A percentile compares a stretch with the other conserved stretches of the same genome.
phyloP scores from a whole-genome alignment of 768 basidiomycete species.

The Peribolospora kevripleyi region DNA sequence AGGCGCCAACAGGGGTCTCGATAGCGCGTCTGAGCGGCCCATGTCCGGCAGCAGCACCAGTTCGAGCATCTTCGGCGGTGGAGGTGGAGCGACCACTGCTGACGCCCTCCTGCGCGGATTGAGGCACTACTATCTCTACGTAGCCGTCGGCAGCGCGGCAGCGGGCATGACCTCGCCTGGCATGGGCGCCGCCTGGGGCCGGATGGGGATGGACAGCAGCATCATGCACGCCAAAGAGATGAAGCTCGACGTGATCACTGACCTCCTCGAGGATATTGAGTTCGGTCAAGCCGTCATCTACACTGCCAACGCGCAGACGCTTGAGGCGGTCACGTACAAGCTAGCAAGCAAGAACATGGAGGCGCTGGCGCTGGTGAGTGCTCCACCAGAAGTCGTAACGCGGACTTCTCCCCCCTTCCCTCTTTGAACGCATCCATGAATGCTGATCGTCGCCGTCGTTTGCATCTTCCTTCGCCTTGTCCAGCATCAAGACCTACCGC shows the following conservation, averaged over 20 bases:
- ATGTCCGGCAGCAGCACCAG: too few relatives aligned
- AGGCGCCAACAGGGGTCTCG: constrained; percentile 28
- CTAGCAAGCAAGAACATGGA: constrained; percentile 63
- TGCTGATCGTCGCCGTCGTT: background rate
- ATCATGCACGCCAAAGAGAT: constrained; percentile 42
- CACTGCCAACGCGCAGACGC: constrained; percentile 8
- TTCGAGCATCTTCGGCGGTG: constrained; percentile 17
- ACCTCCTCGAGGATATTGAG: constrained; percentile 64
- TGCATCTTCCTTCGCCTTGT: constrained; percentile 8
- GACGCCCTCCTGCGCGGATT: constrained; percentile 31
- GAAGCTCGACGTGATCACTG: constrained; percentile 78
- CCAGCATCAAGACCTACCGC: constrained; percentile 82
- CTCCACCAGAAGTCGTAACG: constrained; percentile 7
- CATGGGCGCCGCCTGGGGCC: constrained; percentile 50
- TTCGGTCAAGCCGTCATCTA: constrained; percentile 15
- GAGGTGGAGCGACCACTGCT: background rate
- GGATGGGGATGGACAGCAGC: constrained; percentile 64
- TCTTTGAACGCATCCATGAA: constrained; percentile 9
- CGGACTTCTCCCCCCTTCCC: constrained; percentile 7
- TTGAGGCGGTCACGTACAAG: constrained; percentile 32
- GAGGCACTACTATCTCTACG: constrained; percentile 86
- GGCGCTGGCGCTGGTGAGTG: constrained; percentile 58
- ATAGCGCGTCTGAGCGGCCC: constrained; percentile 11
- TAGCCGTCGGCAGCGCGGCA: constrained; percentile 34
- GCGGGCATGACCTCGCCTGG: constrained; percentile 22